Evolutionary conservation across 192 early-diverging fungal genomes (phyloP).

Genomic region (Rhizophagus clarus): DNA sequence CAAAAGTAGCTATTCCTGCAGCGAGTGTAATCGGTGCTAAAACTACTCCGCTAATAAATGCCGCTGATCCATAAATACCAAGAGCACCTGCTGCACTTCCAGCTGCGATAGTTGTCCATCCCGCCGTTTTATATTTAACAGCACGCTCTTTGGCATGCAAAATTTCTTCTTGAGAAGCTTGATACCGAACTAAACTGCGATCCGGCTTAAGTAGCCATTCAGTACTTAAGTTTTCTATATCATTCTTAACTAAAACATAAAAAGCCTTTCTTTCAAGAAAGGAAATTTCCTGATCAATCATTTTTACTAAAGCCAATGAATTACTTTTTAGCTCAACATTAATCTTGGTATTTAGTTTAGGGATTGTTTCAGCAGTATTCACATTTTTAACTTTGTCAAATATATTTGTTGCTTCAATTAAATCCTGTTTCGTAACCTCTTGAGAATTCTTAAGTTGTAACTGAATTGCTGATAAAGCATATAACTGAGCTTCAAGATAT

Average conservation of each 20-base stretch:
- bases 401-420: neutral
- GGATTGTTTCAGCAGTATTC: neutral
- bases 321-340: neutral
- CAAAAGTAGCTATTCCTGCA: neutral
- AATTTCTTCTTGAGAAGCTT: neutral
- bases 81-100: neutral
- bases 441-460: neutral
- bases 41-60: neutral
- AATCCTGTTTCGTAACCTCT: neutral
- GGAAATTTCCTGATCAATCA: neutral
- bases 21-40: neutral
- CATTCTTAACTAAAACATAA: neutral
- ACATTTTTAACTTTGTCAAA: constrained; percentile 8
- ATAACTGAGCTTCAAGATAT: neutral
- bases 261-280: neutral
- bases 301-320: neutral
- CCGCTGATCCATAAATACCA: neutral
- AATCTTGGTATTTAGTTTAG: neutral
- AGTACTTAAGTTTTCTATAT: neutral
- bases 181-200: neutral
- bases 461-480: constrained; percentile 15
- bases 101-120: neutral
- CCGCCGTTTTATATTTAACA: neutral
- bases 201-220: neutral
- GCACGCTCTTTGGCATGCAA: neutral